Base-by-base conservation (phyloP, 306 rosid species). In the Fagus crenata region DNA sequence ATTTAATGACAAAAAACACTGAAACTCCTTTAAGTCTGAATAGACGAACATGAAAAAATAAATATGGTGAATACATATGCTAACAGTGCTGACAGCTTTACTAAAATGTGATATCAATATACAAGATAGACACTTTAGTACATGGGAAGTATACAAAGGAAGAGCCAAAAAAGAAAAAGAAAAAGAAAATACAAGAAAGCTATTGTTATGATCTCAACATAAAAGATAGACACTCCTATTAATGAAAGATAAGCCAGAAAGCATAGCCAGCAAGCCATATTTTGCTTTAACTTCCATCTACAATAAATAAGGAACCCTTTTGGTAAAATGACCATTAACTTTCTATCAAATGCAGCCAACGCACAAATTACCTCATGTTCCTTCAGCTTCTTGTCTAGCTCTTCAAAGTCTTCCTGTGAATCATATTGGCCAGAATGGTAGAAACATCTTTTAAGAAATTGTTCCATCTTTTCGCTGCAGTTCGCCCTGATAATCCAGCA, bases 371-470 rank as follows among this genome's bases (percentile, higher is more conserved):
- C 98, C 96, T 93, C 98, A 36, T 89, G 98, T 75, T 85, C 93
- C 84, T 84, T 91, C 49, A 93, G 91, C 82, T 89, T 93, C 87
- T 84, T 89, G 90, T 88, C 96, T 37, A 91, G 85, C 53, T 82
- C 92, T 32, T 88, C 84, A 80, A 93, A 93, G 76, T 91, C 78
- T 53, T 89, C 92, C 75, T 78, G 84, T 53, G 98, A 91, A 85
- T 91, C 98, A 87, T 93, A 93, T 83, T 93, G 98, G 69, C 98
- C 98, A 35, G 95, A 83, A 85, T 93, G 98, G 86, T 93, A 93
- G 87, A 91, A 93, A 81, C 98, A 93, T 79, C 98, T 89, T 77
- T 83, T 53, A 58, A 93, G 96, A 83, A 93, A 93, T 68, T 93
- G 77, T 1, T 91, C 95, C 95, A 93, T 93, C 80, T 93, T 91